Base-by-base conservation (phyloP, 139 green algal genomes). In the Parachlorella kessleri region DNA sequence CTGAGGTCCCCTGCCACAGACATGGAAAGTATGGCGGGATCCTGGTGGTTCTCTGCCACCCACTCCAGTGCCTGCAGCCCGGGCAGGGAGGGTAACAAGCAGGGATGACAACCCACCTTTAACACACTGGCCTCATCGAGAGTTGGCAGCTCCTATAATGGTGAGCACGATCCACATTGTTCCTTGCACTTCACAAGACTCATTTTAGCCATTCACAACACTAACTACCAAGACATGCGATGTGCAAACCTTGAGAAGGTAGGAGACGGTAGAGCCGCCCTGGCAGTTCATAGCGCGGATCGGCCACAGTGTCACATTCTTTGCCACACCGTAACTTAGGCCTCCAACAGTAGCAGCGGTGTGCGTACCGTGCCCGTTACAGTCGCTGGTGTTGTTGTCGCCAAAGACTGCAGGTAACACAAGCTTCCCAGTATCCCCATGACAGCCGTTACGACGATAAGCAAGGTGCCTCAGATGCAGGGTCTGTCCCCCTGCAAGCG, bases 361-460 rank as follows among this genome's bases (percentile, higher is more conserved):
- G 72, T 94, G 91, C 0, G 88, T 94, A 36, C 91, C 91, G 63
- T 94, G 90, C 7, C 90, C 91, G 66, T 94, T 86, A 78, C 78
- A 84, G 80, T 91, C 84, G 0, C 36, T 41, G 26, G 75, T 64
- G 66, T 75, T 39, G 66, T 75, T 54, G 64, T 81, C 75, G 26
- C 66, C 75, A 41, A 81, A 81, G 7, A 75, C 75, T 67, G 59
- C 59, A n/a, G 18, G 64, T 72, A 1, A 35, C 54, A 32, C 66
- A 84, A n/a, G 32, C 54, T 5, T n/a, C n/a, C n/a, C n/a, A n/a
- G n/a, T n/a, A n/a, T n/a, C n/a, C n/a, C n/a, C n/a, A n/a, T n/a
- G n/a, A n/a, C n/a, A n/a, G n/a, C n/a, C n/a, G n/a, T n/a, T n/a
- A n/a, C n/a, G n/a, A n/a, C n/a, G n/a, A n/a, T n/a, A n/a, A n/a